phyloP scores from a whole-genome alignment of 768 basidiomycete genomes.

The Amanita jacksonii region DNA sequence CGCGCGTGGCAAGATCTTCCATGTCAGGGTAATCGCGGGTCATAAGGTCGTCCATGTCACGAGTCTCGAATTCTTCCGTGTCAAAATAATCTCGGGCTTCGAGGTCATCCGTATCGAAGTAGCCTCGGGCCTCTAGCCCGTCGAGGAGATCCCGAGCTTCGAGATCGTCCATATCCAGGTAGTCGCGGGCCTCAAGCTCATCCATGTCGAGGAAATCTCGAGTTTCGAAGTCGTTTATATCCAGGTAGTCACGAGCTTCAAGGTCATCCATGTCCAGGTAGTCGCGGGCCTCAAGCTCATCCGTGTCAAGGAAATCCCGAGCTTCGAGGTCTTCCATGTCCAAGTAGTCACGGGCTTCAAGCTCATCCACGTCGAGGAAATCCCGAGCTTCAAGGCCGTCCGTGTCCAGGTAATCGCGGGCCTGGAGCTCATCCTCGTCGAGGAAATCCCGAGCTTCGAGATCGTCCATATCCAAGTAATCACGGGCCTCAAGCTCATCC shows the following conservation, averaged over 20 bases:
- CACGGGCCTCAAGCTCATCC: too few species aligned
- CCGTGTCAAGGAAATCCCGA: neutral
- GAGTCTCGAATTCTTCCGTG: neutral
- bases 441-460: too few species aligned
- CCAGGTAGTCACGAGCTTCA: neutral
- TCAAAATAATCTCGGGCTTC: neutral
- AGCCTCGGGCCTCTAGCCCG: neutral
- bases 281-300: neutral
- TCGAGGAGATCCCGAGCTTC: neutral
- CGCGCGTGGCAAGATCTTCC: neutral
- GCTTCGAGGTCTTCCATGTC: neutral
- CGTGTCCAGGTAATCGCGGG: too few species aligned
- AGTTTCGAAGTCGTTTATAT: neutral
- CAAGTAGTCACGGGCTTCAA: neutral
- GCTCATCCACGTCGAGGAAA: neutral
- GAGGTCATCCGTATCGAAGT: neutral
- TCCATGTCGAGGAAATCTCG: neutral
- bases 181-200: neutral
- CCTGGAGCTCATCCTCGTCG: too few species aligned
- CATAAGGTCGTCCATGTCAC: neutral
- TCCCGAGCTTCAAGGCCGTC: too few species aligned
- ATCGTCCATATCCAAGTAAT: too few species aligned
- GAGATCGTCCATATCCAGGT: neutral
- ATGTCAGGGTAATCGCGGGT: neutral
- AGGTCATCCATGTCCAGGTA: neutral